Evolutionary conservation across 75 land plant genomes (phyloP), one percentile per base, ranked within the genome.

Genomic region (Selaginella moellendorffii): DNA sequence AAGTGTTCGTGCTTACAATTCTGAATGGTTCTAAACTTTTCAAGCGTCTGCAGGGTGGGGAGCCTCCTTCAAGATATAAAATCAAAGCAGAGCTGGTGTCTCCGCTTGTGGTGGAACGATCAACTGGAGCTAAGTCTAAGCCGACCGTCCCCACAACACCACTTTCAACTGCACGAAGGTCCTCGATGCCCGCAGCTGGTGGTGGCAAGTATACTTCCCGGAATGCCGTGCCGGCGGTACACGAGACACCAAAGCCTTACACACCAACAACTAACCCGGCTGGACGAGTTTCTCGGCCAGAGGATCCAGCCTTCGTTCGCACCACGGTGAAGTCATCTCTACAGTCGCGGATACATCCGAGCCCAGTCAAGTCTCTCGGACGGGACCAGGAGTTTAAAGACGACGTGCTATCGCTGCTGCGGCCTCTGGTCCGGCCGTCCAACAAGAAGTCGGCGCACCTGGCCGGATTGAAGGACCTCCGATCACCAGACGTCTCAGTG

Each of bases 401-500:
- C n/a, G n/a, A n/a, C n/a, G n/a, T 36, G 14, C 14, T 14, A 36
- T 36, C 46, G 14, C 46, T 36, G 14, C 46, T 36, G 5, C 46
- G 14, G 14, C 46, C 5, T 36, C 46, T n/a, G n/a, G n/a, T n/a
- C n/a, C n/a, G 14, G 5, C 46, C 5, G 5, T 36, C 46, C 46
- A 36, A 5, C 5, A 36, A 14, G 46, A 36, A 36, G 46, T 36
- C 46, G 46, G 46, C 5, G 46, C 46, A 36, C 46, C 14, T 36
- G 14, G 5, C 46, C 10, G 46, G 10, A 5, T 36, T 36, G 14
- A 36, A 36, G 46, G 46, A 36, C 14, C 46, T 36, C 10, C 5
- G 72, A 12, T 87, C 92, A 9, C 88, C 92, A 31, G 81, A 85
- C 72, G 81, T 87, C 26, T 87, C 92, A 0, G 83, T 87, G 21